These are phyloP conservation scores for Linanthus parryae DNA, from an alignment of 148 eudicot genomes.

Conservation along the genomic window DNA sequence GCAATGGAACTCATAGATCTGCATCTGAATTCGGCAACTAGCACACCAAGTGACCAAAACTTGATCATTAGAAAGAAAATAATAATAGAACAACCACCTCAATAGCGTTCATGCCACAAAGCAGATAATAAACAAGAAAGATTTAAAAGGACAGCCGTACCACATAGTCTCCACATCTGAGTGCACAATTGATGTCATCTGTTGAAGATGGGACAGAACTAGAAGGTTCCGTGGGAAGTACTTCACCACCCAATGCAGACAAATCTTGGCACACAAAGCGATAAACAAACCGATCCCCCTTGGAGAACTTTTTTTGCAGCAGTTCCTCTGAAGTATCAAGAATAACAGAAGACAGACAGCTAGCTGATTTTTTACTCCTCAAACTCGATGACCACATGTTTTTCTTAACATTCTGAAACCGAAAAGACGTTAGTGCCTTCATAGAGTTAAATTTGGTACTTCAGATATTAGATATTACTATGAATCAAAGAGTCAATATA, in stretches of 20 bases:
- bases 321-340: slow-evolving; percentile 63
- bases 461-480: too few relatives aligned
- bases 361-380: slow-evolving; percentile 31
- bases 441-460: neutral
- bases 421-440: slow-evolving; percentile 9
- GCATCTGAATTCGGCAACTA: too few relatives aligned
- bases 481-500: neutral
- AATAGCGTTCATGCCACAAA: neutral
- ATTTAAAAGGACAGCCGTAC: slow-evolving; percentile 31
- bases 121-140: too few relatives aligned
- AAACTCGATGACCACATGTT: slow-evolving; percentile 34
- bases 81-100: neutral
- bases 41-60: too few relatives aligned
- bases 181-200: slow-evolving; percentile 42
- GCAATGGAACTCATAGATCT: too few relatives aligned
- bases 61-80: too few relatives aligned
- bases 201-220: slow-evolving; percentile 25
- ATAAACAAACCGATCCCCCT: slow-evolving; percentile 56
- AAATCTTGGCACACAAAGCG: slow-evolving; percentile 58
- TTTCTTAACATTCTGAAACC: slow-evolving; percentile 44
- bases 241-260: slow-evolving; percentile 12
- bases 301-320: slow-evolving; percentile 22
- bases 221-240: slow-evolving; percentile 17
- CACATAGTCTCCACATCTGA: slow-evolving; percentile 88
- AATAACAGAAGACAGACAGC: slow-evolving; percentile 56